Conservation (phyloP, 306 rosid genomes). For the Bauhinia variegata region DNA sequence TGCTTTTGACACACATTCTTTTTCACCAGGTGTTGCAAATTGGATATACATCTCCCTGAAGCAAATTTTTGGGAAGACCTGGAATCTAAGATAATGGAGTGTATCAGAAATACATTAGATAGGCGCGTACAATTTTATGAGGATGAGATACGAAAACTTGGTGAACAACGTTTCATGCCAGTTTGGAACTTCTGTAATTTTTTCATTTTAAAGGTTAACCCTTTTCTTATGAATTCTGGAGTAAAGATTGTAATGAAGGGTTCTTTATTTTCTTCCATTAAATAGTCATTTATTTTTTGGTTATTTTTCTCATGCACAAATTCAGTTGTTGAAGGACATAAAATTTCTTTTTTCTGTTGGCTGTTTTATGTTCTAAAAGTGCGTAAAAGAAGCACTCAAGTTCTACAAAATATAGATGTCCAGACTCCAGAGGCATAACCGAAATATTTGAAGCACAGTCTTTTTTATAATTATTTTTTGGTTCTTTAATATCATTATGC, state of each 20-base stretch:
- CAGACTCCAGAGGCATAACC: constrained; percentile 2
- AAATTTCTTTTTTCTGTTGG: background rate
- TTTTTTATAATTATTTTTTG: background rate
- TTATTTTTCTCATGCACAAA: background rate
- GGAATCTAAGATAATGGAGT: constrained; percentile 89
- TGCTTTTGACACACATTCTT: constrained; percentile 36
- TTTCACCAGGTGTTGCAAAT: constrained; percentile 88
- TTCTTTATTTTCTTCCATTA: background rate
- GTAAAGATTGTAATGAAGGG: constrained; percentile 34
- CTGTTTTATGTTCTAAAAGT: constrained; percentile 8
- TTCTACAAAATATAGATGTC: constrained; percentile 1
- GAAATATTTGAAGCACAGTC: constrained; percentile 30
- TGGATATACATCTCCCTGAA: constrained; percentile 78
- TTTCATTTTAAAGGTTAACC: constrained; percentile 87
- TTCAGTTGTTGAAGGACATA: background rate
- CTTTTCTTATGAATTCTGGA: constrained; percentile 42
- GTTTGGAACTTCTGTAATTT: constrained; percentile 99
- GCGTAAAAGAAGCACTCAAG: constrained; percentile 2
- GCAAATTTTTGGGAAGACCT: constrained; percentile 96
- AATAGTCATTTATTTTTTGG: background rate
- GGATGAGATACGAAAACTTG: constrained; percentile 97
- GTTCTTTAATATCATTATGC: constrained; percentile 24
- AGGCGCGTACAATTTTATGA: constrained; percentile 96
- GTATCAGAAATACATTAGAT: constrained; percentile 89
- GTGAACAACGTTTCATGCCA: constrained; percentile 97